phyloP scores from a whole-genome alignment of 192 early-diverging fungal genomes.

The Martensiomyces pterosporus region DNA sequence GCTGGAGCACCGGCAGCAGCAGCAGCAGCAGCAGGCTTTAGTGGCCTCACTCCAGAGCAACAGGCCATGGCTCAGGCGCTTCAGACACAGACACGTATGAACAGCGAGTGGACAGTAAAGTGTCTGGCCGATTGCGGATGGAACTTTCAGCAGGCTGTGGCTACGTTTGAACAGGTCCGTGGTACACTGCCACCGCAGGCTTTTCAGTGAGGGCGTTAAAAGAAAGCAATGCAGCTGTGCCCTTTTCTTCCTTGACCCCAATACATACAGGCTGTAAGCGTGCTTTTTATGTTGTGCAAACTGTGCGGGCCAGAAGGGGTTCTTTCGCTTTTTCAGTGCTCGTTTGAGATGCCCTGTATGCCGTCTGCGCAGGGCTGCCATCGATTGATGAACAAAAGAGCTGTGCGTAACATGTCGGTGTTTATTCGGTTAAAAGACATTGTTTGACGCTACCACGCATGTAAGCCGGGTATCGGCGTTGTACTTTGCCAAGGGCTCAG shows the following conservation, averaged over 20 bases:
- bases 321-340: too few species aligned
- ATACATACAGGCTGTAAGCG: too few species aligned
- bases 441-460: conserved; percentile 40
- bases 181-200: conserved; percentile 34
- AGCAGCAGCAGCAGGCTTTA: background rate
- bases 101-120: conserved; percentile 42
- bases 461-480: conserved; percentile 60
- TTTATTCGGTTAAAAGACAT: conserved; percentile 9
- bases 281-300: too few species aligned
- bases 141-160: conserved; percentile 41
- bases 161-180: conserved; percentile 39
- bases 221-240: background rate
- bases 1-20: background rate
- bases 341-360: too few species aligned
- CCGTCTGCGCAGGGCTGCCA: too few species aligned
- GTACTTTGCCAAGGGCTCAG: conserved; percentile 50
- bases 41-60: conserved; percentile 28
- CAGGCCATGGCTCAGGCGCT: conserved; percentile 45
- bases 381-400: too few species aligned
- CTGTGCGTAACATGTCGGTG: too few species aligned
- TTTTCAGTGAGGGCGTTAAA: conserved; percentile 17
- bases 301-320: too few species aligned
- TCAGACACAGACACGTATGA: conserved; percentile 37
- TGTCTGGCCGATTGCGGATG: conserved; percentile 43
- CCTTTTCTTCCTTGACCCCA: too few species aligned